These are phyloP conservation scores for Pseudocercospora ulei DNA, from an alignment of 2,329 filamentous ascomycete genomes.

Conservation along the genomic window DNA sequence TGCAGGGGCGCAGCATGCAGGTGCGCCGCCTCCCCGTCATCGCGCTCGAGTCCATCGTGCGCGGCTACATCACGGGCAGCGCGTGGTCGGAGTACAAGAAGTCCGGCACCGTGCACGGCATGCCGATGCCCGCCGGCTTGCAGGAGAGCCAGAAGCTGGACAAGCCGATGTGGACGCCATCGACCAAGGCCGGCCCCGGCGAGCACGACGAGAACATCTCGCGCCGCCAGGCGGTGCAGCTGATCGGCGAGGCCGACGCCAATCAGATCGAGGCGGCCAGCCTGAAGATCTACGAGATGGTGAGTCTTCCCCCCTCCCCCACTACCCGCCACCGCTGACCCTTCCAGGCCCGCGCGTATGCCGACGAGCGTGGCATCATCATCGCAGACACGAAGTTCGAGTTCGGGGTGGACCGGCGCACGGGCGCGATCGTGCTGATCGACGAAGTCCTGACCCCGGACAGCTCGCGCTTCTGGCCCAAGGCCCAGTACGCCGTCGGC, in stretches of 20 bases:
- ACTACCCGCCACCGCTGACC: background rate
- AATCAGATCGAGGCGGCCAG: constrained; percentile 55
- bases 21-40: constrained; percentile 65
- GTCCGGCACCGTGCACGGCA: constrained; percentile 69
- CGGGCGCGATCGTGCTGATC: constrained; percentile 60
- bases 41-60: constrained; percentile 74
- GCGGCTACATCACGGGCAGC: constrained; percentile 78
- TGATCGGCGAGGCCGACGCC: constrained; percentile 58
- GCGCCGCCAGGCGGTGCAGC: constrained; percentile 51
- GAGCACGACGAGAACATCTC: constrained; percentile 79
- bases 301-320: constrained; percentile 27
- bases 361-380: constrained; percentile 57
- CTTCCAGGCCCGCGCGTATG: constrained; percentile 50
- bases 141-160: constrained; percentile 61
- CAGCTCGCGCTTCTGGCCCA: constrained; percentile 74
- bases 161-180: constrained; percentile 64
- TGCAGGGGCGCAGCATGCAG: constrained; percentile 62
- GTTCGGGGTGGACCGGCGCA: constrained; percentile 55
- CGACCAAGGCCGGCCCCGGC: constrained; percentile 73
- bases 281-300: constrained; percentile 53
- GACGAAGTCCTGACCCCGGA: constrained; percentile 78
- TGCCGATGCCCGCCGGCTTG: constrained; percentile 57
- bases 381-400: constrained; percentile 72
- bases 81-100: constrained; percentile 71
- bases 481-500: constrained; percentile 61